Conservation (phyloP, 2,329 filamentous ascomycete genomes). For the Raffaelea albimanens region DNA sequence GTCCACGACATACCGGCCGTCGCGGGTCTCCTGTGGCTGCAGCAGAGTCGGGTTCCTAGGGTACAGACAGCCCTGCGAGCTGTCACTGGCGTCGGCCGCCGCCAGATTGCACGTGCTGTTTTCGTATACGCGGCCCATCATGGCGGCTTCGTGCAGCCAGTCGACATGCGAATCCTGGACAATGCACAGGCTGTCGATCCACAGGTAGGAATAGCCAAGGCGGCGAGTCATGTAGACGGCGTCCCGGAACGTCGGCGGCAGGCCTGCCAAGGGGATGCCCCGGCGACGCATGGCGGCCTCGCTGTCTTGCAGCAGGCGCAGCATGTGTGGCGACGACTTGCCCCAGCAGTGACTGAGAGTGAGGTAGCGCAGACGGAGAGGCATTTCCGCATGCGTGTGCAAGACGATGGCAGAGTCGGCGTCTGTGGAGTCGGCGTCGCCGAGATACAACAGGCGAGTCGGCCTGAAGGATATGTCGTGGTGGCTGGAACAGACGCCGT, state of each 20-base stretch:
- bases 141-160: slow-evolving; percentile 5
- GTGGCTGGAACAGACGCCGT: not conserved
- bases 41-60: not conserved
- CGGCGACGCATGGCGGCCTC: no score
- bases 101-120: not conserved
- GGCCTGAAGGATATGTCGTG: not conserved
- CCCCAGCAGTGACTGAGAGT: not conserved
- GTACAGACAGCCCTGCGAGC: not conserved
- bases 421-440: not conserved
- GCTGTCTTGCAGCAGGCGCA: not conserved
- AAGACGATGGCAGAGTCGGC: no score
- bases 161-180: slow-evolving; percentile 13
- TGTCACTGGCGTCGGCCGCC: not conserved
- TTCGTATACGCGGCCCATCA: slow-evolving; percentile 4
- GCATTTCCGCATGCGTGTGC: not conserved
- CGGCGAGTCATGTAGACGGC: slow-evolving; percentile 2
- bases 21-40: not conserved
- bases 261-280: not conserved
- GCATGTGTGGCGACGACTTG: not conserved
- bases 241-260: slow-evolving; percentile 4
- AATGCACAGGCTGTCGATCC: slow-evolving; percentile 7
- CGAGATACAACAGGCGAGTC: not conserved
- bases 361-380: not conserved
- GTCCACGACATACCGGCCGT: no score
- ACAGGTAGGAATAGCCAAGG: slow-evolving; percentile 3